Percentiles rank a stretch among this genome's conserved stretches.
These are phyloP conservation scores for Eremochloa ophiuroides DNA, from an alignment of 176 grass and related monocot genomes.

Conservation along the genomic window DNA sequence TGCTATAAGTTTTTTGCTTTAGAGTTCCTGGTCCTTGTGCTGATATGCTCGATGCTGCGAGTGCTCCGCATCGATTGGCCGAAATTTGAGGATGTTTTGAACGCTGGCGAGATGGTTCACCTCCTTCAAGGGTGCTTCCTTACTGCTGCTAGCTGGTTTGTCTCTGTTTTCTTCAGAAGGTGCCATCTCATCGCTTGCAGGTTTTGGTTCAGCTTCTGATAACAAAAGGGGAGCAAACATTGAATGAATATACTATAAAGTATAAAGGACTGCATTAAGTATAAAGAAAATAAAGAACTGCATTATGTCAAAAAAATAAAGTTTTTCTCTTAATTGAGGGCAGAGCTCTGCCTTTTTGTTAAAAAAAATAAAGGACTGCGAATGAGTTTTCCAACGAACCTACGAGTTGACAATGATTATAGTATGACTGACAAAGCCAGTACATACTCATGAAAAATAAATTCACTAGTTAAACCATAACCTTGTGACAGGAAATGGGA, in stretches of 20 bases:
- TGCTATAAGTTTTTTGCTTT: not conserved
- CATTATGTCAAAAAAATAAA: not conserved
- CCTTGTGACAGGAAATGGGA: not conserved
- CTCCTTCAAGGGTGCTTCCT: conserved; percentile 45
- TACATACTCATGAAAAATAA: not conserved
- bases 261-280: not conserved
- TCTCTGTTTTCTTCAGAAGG: conserved; percentile 15
- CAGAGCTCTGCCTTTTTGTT: too few species aligned
- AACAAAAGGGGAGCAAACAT: not conserved
- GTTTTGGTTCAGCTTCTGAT: conserved; percentile 36
- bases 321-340: too few species aligned
- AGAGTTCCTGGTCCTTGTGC: not conserved
- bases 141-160: conserved; percentile 18
- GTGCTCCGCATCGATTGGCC: conserved; percentile 9
- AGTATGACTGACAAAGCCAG: not conserved
- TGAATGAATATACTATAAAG: not conserved
- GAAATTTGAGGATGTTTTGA: conserved; percentile 75
- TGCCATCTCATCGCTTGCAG: not conserved
- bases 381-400: not conserved
- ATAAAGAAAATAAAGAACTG: not conserved
- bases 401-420: not conserved
- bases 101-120: conserved; percentile 69
- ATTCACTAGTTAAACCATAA: not conserved
- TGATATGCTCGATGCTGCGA: not conserved
- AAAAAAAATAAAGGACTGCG: too few species aligned